Percentiles rank a stretch among this genome's conserved stretches.
Conservation (phyloP, 2,329 filamentous ascomycete species). For the Trichoderma semiorbis region DNA sequence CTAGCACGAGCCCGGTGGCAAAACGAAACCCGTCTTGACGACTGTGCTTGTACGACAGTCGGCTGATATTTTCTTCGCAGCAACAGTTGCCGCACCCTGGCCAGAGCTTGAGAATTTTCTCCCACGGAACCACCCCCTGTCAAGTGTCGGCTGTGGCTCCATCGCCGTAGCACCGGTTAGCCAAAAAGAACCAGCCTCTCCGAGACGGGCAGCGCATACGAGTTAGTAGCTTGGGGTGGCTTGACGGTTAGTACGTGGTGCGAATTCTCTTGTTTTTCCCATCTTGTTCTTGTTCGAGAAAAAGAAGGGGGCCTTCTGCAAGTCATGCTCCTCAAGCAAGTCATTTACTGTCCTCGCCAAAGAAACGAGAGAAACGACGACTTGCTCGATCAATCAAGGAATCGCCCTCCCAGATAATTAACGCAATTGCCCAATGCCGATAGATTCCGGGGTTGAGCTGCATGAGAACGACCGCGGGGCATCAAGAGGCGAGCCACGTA, state of each 20-base stretch:
- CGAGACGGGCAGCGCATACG: slow-evolving; percentile 10
- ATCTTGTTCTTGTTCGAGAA: not conserved
- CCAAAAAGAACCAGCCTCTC: slow-evolving; percentile 16
- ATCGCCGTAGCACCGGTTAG: slow-evolving; percentile 2
- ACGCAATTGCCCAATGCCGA: slow-evolving; percentile 26
- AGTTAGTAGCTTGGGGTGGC: not conserved
- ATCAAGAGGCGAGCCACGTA: slow-evolving; percentile 35
- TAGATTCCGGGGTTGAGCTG: slow-evolving; percentile 28
- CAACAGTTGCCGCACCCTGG: not conserved
- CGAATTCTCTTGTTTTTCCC: not conserved
- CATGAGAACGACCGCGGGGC: slow-evolving; percentile 28
- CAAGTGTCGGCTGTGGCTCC: slow-evolving; percentile 16
- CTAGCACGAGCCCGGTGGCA: slow-evolving; percentile 7
- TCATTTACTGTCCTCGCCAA: not conserved
- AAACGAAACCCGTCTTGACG: not conserved
- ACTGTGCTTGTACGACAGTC: not conserved
- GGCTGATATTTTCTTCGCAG: slow-evolving; percentile 9
- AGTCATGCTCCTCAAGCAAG: slow-evolving; percentile 10
- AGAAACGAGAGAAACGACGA: not conserved
- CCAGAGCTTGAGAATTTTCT: slow-evolving; percentile 11
- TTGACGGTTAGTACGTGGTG: slow-evolving; percentile 12
- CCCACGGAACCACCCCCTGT: slow-evolving; percentile 14
- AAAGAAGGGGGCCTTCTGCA: not conserved
- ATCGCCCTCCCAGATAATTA: not conserved
- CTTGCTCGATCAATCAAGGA: not conserved